Base-by-base conservation (phyloP, 345 rosid species). In the Clausena lansium region DNA sequence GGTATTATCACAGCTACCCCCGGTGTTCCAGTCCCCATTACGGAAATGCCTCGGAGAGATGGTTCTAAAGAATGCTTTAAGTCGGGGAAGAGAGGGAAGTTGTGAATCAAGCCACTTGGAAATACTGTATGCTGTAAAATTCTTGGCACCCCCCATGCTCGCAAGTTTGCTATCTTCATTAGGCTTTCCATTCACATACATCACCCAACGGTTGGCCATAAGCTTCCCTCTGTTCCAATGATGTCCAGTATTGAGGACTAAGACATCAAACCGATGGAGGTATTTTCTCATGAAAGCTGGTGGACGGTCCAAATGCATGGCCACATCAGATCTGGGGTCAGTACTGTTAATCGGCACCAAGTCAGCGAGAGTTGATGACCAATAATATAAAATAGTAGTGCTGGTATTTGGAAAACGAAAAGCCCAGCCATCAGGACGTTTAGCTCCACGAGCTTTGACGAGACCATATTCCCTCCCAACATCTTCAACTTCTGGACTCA, bases 211-310 rank as follows among this genome's bases (percentile, higher is more conserved):
- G 75, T 93, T 93, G 32, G 83, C 89, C 70, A 77, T 82, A n/a
- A 93, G 80, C 78, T 93, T 93, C 5, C 94, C 94, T 84, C 85
- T 78, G 85, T 91, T 93, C 97, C 97, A 91, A n/a, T 93, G 95
- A 78, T 93, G 97, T 24, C 94, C 97, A 0, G 97, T 89, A 84
- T 93, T 91, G 19, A 93, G 90, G 75, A 93, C 88, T 70, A 93
- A 74, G 35, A 89, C 87, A 55, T 91, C 90, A 24, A 93, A 88
- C 22, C 71, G 82, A 77, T 81, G 84, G 73, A 93, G 87, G 73
- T 64, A 84, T 67, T 66, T 83, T 71, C 86, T 86, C 88, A 93
- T 80, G 87, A 93, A 89, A 24, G 84, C 89, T 57, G 94, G 91
- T 54, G 97, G 94, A 28, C 86, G 87, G 86, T 93, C 95, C 71